Evolutionary conservation across 2,329 filamentous ascomycete genomes (phyloP).

Genomic region (Alternaria incomplexa): DNA sequence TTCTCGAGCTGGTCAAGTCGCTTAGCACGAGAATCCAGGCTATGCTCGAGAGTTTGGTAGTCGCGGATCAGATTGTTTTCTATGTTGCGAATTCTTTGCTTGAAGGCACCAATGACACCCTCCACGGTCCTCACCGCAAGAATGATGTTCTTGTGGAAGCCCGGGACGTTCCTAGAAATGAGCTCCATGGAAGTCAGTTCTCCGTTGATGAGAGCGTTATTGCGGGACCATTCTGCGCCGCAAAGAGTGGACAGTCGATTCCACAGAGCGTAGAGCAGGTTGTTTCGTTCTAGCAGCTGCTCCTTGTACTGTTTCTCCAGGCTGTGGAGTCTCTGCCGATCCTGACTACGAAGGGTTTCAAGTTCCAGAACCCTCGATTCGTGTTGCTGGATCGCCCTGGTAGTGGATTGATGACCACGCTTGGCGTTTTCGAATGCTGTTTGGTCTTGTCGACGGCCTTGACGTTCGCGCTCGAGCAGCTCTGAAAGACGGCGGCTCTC

Average conservation of each 20-base stretch:
- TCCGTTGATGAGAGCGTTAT: conserved; percentile 86
- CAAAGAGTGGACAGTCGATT: conserved; percentile 84
- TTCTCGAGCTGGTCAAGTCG: conserved; percentile 87
- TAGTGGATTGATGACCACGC: conserved; percentile 84
- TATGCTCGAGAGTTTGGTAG: conserved; percentile 83
- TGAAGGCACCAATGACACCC: conserved; percentile 77
- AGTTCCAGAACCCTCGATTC: conserved; percentile 86
- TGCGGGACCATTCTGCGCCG: conserved; percentile 89
- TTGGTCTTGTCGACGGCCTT: conserved; percentile 83
- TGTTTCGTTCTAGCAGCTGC: conserved; percentile 87
- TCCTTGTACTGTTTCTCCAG: conserved; percentile 85
- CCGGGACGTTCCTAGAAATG: conserved; percentile 81
- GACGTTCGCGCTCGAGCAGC: conserved; percentile 87
- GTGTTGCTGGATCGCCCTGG: conserved; percentile 83
- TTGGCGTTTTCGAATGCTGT: conserved; percentile 87
- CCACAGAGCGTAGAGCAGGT: conserved; percentile 87
- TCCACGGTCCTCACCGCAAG: conserved; percentile 88
- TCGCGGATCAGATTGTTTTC: conserved; percentile 91
- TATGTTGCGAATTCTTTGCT: conserved; percentile 78
- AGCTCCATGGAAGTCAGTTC: conserved; percentile 85
- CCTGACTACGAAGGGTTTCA: conserved; percentile 77
- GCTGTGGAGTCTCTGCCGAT: conserved; percentile 75
- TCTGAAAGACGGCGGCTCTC: conserved; percentile 86
- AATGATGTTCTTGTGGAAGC: conserved; percentile 88
- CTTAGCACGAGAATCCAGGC: conserved; percentile 78